These are phyloP conservation scores for Cercophora sp. DNA, from an alignment of 495 filamentous ascomycete genomes.

Conservation along the genomic window DNA sequence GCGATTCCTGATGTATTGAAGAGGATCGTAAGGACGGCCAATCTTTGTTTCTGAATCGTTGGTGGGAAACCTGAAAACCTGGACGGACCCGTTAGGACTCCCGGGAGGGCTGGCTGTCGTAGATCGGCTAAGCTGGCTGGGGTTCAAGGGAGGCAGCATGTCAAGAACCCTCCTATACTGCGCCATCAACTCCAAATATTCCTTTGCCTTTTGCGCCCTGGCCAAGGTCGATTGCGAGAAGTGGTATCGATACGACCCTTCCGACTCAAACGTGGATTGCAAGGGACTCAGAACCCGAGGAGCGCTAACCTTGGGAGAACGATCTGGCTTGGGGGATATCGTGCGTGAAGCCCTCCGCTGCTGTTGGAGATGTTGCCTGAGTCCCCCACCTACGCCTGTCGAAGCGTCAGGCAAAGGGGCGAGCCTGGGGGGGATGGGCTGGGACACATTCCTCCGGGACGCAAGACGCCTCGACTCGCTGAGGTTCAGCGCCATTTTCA, in stretches of 20 bases:
- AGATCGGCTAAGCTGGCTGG: conserved; percentile 24
- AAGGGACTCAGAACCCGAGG: conserved; percentile 37
- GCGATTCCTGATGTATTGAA: conserved; percentile 83
- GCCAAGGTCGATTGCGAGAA: conserved; percentile 74
- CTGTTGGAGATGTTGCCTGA: conserved; percentile 62
- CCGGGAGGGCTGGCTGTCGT: conserved; percentile 27
- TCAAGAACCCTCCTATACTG: conserved; percentile 77
- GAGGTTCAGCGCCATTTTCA: conserved; percentile 82
- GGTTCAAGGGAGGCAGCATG: conserved; percentile 66
- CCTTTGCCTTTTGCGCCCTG: conserved; percentile 72
- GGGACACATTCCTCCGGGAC: conserved; percentile 50
- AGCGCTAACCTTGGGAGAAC: conserved; percentile 33
- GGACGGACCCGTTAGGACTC: conserved; percentile 26
- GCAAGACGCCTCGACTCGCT: conserved; percentile 75
- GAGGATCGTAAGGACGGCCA: conserved; percentile 73
- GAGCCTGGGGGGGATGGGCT: conserved; percentile 44
- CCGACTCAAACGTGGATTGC: conserved; percentile 40
- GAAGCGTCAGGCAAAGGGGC: conserved; percentile 39
- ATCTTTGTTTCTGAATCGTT: conserved; percentile 24
- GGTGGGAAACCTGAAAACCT: conserved; percentile 11
- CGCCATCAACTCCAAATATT: conserved; percentile 70
- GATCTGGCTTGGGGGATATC: conserved; percentile 52
- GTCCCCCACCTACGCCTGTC: conserved; percentile 51
- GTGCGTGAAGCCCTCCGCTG: conserved; percentile 57
- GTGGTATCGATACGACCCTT: conserved; percentile 49